Conservation (phyloP, 108 stramenopile species). For the Cyclotella baltica region DNA sequence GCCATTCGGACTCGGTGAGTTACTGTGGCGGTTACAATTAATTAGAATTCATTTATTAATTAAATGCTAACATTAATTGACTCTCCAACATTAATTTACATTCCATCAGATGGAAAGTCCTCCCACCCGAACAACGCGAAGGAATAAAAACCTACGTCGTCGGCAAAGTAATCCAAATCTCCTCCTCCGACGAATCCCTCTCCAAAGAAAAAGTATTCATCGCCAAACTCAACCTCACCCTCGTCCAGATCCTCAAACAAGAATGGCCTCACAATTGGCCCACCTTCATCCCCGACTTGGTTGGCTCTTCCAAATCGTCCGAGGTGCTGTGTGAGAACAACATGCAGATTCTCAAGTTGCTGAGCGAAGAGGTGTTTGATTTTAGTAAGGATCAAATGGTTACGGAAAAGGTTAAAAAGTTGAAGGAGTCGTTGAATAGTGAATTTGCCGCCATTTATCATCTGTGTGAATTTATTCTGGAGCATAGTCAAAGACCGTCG, state of each 20-base stretch:
- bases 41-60: neutral
- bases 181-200: constrained; percentile 70
- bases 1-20: constrained; percentile 87
- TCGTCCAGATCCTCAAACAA: constrained; percentile 98
- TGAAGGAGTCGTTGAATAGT: constrained; percentile 92
- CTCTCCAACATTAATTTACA: neutral
- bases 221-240: constrained; percentile 93
- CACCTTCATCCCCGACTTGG: constrained; percentile 96
- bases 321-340: constrained; percentile 99
- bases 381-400: constrained; percentile 98
- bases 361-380: constrained; percentile 99
- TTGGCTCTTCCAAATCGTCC: constrained; percentile 86
- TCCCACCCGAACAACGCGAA: constrained; percentile 91
- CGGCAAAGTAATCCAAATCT: constrained; percentile 93
- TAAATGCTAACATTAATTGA: neutral
- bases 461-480: constrained; percentile 97
- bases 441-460: constrained; percentile 97
- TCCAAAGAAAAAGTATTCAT: constrained; percentile 77
- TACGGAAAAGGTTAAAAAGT: constrained; percentile 88
- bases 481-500: constrained; percentile 81
- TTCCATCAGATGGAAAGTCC: constrained; percentile 86
- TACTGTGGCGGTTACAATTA: neutral
- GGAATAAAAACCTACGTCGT: constrained; percentile 99
- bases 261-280: constrained; percentile 99
- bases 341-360: constrained; percentile 98